phyloP scores from a whole-genome alignment of 2,329 filamentous ascomycete species.

The Apiospora koreana region DNA sequence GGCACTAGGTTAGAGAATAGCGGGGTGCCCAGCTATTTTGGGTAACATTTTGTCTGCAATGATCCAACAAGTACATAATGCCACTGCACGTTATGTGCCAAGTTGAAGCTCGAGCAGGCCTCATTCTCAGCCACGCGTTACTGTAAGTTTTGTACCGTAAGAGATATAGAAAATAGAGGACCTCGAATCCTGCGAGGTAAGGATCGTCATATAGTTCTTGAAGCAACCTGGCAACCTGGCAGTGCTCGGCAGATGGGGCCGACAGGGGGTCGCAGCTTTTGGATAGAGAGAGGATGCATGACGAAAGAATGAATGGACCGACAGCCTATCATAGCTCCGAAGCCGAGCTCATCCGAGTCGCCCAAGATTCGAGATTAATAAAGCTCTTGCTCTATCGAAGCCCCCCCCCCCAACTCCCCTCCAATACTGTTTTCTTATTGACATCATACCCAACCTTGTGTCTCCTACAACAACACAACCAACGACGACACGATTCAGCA shows the following conservation, averaged over 20 bases:
- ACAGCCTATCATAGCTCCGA: slow-evolving; percentile 3
- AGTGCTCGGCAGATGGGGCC: background rate
- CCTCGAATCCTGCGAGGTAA: background rate
- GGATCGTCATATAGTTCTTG: background rate
- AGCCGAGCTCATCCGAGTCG: slow-evolving; percentile 6
- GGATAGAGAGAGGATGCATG: background rate
- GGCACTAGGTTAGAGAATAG: background rate
- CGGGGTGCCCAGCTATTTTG: background rate
- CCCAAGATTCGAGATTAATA: background rate
- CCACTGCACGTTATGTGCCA: background rate
- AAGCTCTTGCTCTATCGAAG: background rate
- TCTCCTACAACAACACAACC: background rate
- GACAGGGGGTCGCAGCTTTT: background rate
- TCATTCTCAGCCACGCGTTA: too few species aligned
- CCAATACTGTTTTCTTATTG: background rate
- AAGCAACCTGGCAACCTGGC: too few species aligned
- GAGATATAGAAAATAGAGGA: background rate
- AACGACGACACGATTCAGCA: background rate
- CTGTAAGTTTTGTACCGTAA: background rate
- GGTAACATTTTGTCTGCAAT: background rate
- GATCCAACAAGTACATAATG: background rate
- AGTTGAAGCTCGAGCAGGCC: background rate
- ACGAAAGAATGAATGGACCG: slow-evolving; percentile 8
- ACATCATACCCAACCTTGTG: background rate
- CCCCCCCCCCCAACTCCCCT: background rate